phyloP scores from a whole-genome alignment of 768 basidiomycete genomes.

The Lyophyllum atratum region DNA sequence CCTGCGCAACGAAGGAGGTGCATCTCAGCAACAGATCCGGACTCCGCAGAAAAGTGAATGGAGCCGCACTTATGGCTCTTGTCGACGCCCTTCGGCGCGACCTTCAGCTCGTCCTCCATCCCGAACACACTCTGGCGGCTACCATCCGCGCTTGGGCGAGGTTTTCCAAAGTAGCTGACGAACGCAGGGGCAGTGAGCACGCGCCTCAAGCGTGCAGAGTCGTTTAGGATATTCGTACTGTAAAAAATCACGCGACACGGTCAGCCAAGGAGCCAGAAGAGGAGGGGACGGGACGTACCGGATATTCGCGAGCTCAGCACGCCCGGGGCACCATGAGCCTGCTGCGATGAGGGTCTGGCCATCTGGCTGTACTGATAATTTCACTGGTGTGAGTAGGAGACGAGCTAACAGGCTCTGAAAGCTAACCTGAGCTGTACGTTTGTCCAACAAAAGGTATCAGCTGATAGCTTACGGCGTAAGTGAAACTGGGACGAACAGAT shows the following conservation, averaged over 20 bases:
- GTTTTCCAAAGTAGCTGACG: constrained; percentile 73
- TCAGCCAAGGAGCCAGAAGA: neutral
- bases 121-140: constrained; percentile 81
- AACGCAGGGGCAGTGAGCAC: constrained; percentile 73
- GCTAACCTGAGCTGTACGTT: constrained; percentile 10
- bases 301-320: constrained; percentile 77
- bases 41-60: neutral
- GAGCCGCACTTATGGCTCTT: constrained; percentile 72
- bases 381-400: neutral
- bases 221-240: constrained; percentile 66
- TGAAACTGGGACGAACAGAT: constrained; percentile 45
- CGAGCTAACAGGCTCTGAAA: neutral
- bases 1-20: constrained; percentile 32
- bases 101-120: constrained; percentile 83
- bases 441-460: neutral
- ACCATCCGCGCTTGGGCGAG: constrained; percentile 63
- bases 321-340: constrained; percentile 78
- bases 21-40: constrained; percentile 1
- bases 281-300: constrained; percentile 40
- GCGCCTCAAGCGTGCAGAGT: constrained; percentile 61
- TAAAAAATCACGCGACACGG: neutral
- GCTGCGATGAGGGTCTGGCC: constrained; percentile 74
- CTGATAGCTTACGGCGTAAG: neutral
- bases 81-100: constrained; percentile 86
- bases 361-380: constrained; percentile 58